Evolutionary conservation across 306 rosid genomes (phyloP).

Genomic region (Medicago arabica): DNA sequence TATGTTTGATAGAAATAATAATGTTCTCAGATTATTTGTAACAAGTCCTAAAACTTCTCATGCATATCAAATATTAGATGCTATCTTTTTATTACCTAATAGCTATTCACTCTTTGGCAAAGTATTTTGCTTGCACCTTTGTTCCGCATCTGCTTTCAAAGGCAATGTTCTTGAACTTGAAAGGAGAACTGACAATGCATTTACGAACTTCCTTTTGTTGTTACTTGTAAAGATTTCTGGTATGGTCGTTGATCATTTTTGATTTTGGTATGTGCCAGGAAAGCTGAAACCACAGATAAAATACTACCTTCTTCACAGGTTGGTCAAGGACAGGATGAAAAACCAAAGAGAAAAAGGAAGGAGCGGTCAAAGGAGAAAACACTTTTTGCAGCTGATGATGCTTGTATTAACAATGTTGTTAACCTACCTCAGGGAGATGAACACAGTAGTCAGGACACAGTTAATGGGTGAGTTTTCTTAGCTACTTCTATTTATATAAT

Average conservation of each 20-base stretch:
- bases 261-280: conserved; percentile 24
- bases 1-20: background rate
- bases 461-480: conserved; percentile 50
- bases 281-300: conserved; percentile 34
- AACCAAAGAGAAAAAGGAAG: conserved; percentile 49
- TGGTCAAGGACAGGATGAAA: conserved; percentile 36
- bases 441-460: conserved; percentile 7
- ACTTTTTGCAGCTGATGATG: background rate
- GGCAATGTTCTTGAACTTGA: background rate
- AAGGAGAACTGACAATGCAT: conserved; percentile 14
- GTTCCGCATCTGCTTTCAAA: conserved; percentile 2
- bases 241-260: conserved; percentile 37
- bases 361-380: conserved; percentile 27
- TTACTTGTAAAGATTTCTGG: conserved; percentile 21
- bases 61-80: background rate
- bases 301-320: conserved; percentile 38
- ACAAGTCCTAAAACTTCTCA: background rate
- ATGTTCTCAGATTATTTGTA: background rate
- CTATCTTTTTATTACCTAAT: background rate
- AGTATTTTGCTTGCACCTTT: background rate
- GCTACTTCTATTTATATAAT: background rate
- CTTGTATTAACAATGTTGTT: conserved; percentile 3
- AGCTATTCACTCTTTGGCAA: conserved; percentile 9
- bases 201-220: conserved; percentile 21
- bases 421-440: conserved; percentile 31